A percentile compares a stretch with the other conserved stretches of the same genome.
Conservation (phyloP, 257 asterid species). For the Knoxia roxburghii region DNA sequence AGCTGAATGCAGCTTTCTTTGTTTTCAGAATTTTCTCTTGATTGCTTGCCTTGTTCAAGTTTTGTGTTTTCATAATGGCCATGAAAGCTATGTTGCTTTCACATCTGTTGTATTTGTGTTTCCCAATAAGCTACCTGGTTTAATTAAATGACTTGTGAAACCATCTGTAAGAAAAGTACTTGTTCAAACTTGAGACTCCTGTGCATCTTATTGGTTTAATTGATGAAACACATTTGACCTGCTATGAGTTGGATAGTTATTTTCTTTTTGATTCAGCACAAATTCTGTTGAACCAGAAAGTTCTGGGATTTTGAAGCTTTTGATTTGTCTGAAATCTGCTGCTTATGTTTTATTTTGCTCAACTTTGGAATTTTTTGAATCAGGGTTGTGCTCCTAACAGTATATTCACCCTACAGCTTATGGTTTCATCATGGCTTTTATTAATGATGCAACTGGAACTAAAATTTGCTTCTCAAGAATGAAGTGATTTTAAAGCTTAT, state of each 20-base stretch:
- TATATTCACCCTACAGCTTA: not conserved
- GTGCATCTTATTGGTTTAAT: not conserved
- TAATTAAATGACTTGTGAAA: not conserved
- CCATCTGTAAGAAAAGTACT: not conserved
- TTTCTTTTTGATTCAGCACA: not conserved
- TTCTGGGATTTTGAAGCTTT: too few species aligned
- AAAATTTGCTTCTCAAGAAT: too few species aligned
- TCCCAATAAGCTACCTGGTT: not conserved
- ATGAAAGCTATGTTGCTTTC: too few species aligned
- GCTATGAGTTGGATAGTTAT: not conserved
- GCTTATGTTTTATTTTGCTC: not conserved
- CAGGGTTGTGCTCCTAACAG: not conserved
- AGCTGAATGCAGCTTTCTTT: conserved; percentile 59
- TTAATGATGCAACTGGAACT: too few species aligned
- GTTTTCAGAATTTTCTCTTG: too few species aligned
- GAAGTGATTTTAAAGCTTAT: too few species aligned
- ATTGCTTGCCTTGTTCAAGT: conserved; percentile 73
- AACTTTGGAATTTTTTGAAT: not conserved
- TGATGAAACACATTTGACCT: not conserved
- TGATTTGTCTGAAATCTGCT: not conserved
- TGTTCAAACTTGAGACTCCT: not conserved
- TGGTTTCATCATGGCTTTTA: too few species aligned
- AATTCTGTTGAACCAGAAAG: not conserved
- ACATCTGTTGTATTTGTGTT: not conserved
- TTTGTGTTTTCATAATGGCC: too few species aligned